These are phyloP conservation scores for Flaveria sonorensis DNA, from an alignment of 129 eudicot genomes.

Conservation along the genomic window DNA sequence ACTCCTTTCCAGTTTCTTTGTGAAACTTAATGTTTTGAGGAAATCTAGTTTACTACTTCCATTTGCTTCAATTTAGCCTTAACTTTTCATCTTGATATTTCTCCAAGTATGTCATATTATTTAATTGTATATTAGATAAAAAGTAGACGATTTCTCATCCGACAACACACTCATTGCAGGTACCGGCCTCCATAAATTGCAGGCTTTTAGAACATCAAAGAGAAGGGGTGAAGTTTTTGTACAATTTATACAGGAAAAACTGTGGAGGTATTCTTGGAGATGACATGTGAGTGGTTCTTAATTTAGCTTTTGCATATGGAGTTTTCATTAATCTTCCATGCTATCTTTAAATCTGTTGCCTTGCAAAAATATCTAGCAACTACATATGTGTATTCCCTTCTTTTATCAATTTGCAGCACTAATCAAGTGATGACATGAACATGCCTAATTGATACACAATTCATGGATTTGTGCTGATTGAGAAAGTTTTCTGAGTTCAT, in stretches of 20 bases:
- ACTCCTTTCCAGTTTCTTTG: no score
- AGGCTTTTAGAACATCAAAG: slow-evolving; percentile 93
- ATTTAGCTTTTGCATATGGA: neutral
- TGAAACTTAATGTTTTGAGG: neutral
- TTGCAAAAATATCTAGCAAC: neutral
- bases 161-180: slow-evolving; percentile 43
- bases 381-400: neutral
- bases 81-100: neutral
- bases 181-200: slow-evolving; percentile 91
- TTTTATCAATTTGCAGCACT: slow-evolving; percentile 1
- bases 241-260: slow-evolving; percentile 77
- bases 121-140: neutral
- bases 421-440: slow-evolving; percentile 13
- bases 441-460: neutral
- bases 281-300: slow-evolving; percentile 73
- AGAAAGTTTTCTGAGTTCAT: slow-evolving; percentile 3
- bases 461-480: slow-evolving; percentile 17
- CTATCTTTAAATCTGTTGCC: neutral
- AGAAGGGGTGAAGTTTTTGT: slow-evolving; percentile 82
- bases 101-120: no score
- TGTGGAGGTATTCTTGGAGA: slow-evolving; percentile 98
- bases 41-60: neutral
- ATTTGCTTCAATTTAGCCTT: neutral
- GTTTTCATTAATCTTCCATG: neutral
- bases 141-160: slow-evolving; percentile 23